Evolutionary conservation across 371 early-diverging fungal genomes (phyloP).

Genomic region (Syncephalis plumigaleata): DNA sequence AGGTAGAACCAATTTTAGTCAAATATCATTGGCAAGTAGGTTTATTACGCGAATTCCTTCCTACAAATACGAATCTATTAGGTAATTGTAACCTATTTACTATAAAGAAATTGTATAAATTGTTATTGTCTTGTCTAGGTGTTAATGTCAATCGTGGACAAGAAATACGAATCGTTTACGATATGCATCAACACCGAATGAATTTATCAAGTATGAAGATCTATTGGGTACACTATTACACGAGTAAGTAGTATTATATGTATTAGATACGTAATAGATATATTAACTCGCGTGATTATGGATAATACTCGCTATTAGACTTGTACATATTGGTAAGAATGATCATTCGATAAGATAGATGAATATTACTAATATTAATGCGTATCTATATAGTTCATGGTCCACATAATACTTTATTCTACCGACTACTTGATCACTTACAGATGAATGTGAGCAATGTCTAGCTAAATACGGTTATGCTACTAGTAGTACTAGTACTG

Average conservation of each 20-base stretch:
- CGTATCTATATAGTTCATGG: slow-evolving; percentile 29
- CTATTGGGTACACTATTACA: slow-evolving; percentile 48
- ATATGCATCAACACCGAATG: slow-evolving; percentile 17
- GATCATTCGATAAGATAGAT: too few species aligned
- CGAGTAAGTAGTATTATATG: slow-evolving; percentile 19
- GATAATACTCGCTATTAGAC: too few species aligned
- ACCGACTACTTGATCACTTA: slow-evolving; percentile 30
- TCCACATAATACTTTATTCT: slow-evolving; percentile 45
- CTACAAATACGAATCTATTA: slow-evolving; percentile 23
- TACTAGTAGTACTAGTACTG: slow-evolving; percentile 6
- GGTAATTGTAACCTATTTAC: slow-evolving; percentile 11
- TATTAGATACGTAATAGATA: neutral
- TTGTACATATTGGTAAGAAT: too few species aligned
- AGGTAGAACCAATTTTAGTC: slow-evolving; percentile 39
- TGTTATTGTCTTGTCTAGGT: slow-evolving; percentile 15
- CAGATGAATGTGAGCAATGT: slow-evolving; percentile 33
- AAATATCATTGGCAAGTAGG: slow-evolving; percentile 31
- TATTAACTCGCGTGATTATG: slow-evolving; percentile 17
- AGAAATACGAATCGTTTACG: slow-evolving; percentile 34
- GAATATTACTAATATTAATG: too few species aligned
- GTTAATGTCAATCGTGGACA: slow-evolving; percentile 34
- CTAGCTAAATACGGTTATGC: slow-evolving; percentile 30
- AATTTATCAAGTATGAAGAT: slow-evolving; percentile 30
- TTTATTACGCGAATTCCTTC: slow-evolving; percentile 35
- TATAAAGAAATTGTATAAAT: neutral